phyloP scores from a whole-genome alignment of 1,139 yeast species.

The Geotrichum europaeum region DNA sequence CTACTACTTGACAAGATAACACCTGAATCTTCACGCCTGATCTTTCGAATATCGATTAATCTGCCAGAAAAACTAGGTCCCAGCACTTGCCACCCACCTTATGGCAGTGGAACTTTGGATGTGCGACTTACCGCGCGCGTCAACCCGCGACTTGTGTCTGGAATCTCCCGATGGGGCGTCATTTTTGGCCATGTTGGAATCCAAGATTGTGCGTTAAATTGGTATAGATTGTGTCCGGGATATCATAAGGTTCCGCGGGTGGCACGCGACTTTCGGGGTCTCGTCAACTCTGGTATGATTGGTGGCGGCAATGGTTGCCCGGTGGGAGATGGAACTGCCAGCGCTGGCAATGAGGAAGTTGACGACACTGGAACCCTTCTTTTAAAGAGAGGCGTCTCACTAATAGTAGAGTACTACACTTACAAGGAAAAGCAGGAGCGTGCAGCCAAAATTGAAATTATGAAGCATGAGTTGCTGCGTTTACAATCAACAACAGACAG shows the following conservation, averaged over 20 bases:
- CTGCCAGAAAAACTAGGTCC: neutral
- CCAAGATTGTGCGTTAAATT: neutral
- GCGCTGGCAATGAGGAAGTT: neutral
- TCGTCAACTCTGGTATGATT: conserved; percentile 12
- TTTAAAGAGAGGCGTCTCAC: conserved; percentile 21
- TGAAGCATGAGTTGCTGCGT: neutral
- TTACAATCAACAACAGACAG: neutral
- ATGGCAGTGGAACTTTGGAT: neutral
- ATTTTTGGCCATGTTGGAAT: conserved; percentile 16
- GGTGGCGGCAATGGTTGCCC: conserved; percentile 10
- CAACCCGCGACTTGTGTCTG: conserved; percentile 8
- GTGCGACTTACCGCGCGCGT: neutral
- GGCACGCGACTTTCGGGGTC: conserved; percentile 17
- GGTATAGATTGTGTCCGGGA: conserved; percentile 12
- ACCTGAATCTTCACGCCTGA: conserved; percentile 13
- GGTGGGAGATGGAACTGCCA: neutral
- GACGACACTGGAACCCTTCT: neutral
- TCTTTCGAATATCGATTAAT: neutral
- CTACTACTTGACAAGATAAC: conserved; percentile 20
- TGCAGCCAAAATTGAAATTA: neutral
- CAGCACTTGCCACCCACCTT: neutral
- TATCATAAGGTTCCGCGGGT: conserved; percentile 17
- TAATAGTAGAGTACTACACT: conserved; percentile 20
- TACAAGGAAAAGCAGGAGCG: conserved; percentile 4
- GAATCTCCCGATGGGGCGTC: conserved; percentile 18